Evolutionary conservation across 768 basidiomycete genomes (phyloP).

Genomic region (Flagelloscypha sp.): DNA sequence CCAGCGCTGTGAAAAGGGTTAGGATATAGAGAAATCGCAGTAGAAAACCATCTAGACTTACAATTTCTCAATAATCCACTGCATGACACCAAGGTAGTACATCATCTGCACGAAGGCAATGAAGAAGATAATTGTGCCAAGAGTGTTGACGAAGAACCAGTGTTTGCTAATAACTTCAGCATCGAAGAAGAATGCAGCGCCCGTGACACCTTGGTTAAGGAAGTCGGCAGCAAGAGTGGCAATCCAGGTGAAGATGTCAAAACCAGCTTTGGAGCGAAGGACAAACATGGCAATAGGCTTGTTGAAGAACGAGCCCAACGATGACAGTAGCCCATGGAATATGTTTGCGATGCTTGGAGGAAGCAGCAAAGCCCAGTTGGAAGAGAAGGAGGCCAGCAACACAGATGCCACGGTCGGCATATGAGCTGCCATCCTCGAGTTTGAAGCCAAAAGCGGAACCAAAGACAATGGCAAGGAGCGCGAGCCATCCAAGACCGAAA

Average conservation of each 20-base stretch:
- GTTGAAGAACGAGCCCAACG: constrained; percentile 79
- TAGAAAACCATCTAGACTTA: constrained; percentile 23
- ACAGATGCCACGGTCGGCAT: constrained; percentile 74
- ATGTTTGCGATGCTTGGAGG: constrained; percentile 51
- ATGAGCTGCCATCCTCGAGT: constrained; percentile 47
- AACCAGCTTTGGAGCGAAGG: constrained; percentile 76
- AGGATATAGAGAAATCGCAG: background rate
- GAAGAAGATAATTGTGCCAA: constrained; percentile 85
- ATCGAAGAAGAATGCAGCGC: constrained; percentile 81
- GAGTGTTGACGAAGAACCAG: constrained; percentile 82
- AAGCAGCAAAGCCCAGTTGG: constrained; percentile 64
- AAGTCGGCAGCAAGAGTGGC: constrained; percentile 77
- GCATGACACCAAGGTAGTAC: constrained; percentile 88
- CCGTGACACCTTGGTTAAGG: constrained; percentile 55
- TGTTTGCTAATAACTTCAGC: constrained; percentile 51
- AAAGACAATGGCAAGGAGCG: constrained; percentile 68
- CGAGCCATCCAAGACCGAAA: constrained; percentile 65
- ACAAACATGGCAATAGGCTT: constrained; percentile 84
- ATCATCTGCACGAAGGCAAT: constrained; percentile 88
- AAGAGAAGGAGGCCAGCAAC: constrained; percentile 75
- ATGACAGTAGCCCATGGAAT: constrained; percentile 87
- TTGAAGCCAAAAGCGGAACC: constrained; percentile 84
- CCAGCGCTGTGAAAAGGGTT: constrained; percentile 53
- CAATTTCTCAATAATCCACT: constrained; percentile 88
- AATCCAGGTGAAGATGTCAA: constrained; percentile 77